Evolutionary conservation across 192 early-diverging fungal genomes (phyloP).

Genomic region (Dissophora ornata): DNA sequence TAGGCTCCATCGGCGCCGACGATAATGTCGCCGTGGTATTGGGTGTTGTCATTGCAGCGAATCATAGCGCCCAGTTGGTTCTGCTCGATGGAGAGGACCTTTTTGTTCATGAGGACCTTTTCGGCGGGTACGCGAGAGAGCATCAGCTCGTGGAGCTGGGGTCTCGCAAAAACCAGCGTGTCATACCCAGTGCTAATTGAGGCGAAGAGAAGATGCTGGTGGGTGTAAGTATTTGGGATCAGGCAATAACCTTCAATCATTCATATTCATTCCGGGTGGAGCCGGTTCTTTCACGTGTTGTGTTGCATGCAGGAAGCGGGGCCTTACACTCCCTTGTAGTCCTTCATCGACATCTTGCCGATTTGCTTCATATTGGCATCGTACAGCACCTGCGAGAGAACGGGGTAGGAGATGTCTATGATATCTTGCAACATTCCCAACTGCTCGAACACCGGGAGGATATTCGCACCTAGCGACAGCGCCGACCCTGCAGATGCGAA

Average conservation of each 20-base stretch:
- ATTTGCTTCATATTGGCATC: background rate
- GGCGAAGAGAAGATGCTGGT: too few relatives aligned
- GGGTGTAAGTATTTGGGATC: too few relatives aligned
- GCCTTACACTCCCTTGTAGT: background rate
- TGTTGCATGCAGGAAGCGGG: too few relatives aligned
- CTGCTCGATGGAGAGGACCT: conserved; percentile 8
- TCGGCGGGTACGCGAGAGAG: background rate
- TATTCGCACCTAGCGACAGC: background rate
- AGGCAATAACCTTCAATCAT: too few relatives aligned
- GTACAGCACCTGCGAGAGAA: background rate
- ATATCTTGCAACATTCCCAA: background rate
- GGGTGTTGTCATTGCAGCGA: background rate
- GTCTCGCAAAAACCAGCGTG: background rate
- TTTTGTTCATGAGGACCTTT: conserved; percentile 9
- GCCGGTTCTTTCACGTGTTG: too few relatives aligned
- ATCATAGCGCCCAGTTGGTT: conserved; percentile 2
- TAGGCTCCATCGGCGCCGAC: too few relatives aligned
- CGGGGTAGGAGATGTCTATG: background rate
- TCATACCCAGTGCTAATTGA: background rate
- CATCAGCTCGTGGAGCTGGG: conserved; percentile 7
- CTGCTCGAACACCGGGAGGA: conserved; percentile 3
- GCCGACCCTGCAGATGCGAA: background rate
- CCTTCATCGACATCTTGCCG: background rate
- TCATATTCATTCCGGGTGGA: too few relatives aligned
- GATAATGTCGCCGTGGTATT: conserved; percentile 11